Percentiles rank a stretch among this genome's conserved stretches.
Conservation (phyloP, 106 monocot species). For the Dendrobium nobile region DNA sequence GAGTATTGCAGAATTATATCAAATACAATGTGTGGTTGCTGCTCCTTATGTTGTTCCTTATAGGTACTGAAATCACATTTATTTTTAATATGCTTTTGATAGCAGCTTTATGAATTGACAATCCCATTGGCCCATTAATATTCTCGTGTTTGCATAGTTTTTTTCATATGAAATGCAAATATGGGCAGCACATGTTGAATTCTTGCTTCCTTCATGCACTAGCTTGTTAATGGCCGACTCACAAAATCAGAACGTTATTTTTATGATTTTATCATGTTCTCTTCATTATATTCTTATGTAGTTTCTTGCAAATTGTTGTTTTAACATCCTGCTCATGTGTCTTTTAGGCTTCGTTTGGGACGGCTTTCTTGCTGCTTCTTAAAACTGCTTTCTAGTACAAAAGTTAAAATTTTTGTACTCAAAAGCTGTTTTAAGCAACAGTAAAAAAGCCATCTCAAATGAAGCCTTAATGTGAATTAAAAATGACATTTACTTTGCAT, state of each 20-base stretch:
- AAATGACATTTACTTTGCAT: constrained; percentile 1
- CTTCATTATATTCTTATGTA: neutral
- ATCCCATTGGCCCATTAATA: neutral
- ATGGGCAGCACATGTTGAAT: neutral
- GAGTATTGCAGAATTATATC: constrained; percentile 68
- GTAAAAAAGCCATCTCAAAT: no score
- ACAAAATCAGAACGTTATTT: neutral
- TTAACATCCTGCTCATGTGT: neutral
- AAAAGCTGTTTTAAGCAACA: no score
- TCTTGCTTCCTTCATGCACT: neutral
- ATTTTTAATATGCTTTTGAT: neutral
- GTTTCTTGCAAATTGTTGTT: constrained; percentile 2
- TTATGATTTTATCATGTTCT: neutral
- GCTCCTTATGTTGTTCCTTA: constrained; percentile 77
- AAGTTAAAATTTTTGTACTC: no score
- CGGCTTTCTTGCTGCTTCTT: no score
- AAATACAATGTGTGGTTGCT: constrained; percentile 56
- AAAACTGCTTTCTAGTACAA: no score
- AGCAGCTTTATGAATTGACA: neutral
- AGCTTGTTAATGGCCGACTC: neutral
- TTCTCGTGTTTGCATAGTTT: neutral
- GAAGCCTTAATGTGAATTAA: neutral
- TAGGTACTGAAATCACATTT: constrained; percentile 24
- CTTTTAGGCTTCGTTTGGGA: neutral
- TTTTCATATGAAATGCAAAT: neutral